phyloP scores from a whole-genome alignment of 805 yeast genomes.

The Saturnispora dispora region DNA sequence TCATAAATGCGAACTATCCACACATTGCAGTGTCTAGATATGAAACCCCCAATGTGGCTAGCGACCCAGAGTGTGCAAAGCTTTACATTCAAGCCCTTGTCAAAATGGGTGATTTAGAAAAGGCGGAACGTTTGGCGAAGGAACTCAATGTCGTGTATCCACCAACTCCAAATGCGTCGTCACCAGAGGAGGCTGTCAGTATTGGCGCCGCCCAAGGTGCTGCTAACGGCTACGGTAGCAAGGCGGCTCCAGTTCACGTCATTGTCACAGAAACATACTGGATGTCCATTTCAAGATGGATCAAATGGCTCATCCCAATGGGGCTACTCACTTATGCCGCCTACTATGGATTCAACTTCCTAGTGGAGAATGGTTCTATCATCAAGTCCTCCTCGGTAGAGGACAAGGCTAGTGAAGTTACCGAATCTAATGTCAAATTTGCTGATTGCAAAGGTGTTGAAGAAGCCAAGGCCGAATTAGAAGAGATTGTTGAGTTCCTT shows the following conservation, averaged over 20 bases:
- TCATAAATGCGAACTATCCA: slow-evolving; percentile 81
- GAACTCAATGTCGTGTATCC: slow-evolving; percentile 26
- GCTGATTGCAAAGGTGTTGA: slow-evolving; percentile 96
- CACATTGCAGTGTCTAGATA: slow-evolving; percentile 90
- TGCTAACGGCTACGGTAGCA: slow-evolving; percentile 40
- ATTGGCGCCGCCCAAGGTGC: background rate
- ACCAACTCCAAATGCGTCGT: slow-evolving; percentile 6
- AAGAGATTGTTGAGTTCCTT: slow-evolving; percentile 95
- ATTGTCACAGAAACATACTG: slow-evolving; percentile 78
- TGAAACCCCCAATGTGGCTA: slow-evolving; percentile 89
- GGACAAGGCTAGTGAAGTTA: slow-evolving; percentile 74
- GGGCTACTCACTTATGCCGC: slow-evolving; percentile 75
- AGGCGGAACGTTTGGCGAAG: slow-evolving; percentile 60
- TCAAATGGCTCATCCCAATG: slow-evolving; percentile 78
- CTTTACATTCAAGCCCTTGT: slow-evolving; percentile 75
- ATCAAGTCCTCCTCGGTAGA: slow-evolving; percentile 63
- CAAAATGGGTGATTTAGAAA: slow-evolving; percentile 65
- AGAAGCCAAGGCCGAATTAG: slow-evolving; percentile 95
- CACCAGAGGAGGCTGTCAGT: slow-evolving; percentile 2
- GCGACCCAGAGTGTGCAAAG: slow-evolving; percentile 67
- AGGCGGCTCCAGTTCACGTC: slow-evolving; percentile 87
- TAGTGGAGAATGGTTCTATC: slow-evolving; percentile 76
- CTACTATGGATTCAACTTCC: slow-evolving; percentile 65
- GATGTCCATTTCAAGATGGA: slow-evolving; percentile 74
- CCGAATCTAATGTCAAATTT: slow-evolving; percentile 78